These are phyloP conservation scores for Zychaea mexicana DNA, from an alignment of 371 early-diverging fungal genomes.

Conservation along the genomic window DNA sequence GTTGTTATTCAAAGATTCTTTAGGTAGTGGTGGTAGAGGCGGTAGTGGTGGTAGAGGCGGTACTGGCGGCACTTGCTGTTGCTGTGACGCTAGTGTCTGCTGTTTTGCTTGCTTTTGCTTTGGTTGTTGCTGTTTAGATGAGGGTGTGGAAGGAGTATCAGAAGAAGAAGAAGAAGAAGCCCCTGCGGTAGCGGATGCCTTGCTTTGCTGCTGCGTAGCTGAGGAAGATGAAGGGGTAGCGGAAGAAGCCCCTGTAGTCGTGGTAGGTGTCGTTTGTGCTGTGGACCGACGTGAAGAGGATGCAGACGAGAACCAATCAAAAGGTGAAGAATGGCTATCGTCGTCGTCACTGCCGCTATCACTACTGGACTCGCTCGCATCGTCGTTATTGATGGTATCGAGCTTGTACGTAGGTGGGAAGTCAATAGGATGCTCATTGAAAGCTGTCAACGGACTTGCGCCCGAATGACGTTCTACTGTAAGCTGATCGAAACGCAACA, in stretches of 20 bases:
- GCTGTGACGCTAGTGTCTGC: constrained; percentile 1
- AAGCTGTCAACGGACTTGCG: constrained; percentile 57
- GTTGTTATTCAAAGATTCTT: background rate
- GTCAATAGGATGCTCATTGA: constrained; percentile 75
- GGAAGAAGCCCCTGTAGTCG: constrained; percentile 1
- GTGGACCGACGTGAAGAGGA: constrained; percentile 13
- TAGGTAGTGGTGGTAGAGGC: background rate
- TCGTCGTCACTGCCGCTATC: constrained; percentile 7
- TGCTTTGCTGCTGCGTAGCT: background rate
- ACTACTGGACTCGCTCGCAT: constrained; percentile 8
- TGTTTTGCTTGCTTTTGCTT: background rate
- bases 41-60: background rate
- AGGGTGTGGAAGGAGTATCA: background rate
- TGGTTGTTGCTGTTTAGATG: background rate
- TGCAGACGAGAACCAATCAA: constrained; percentile 16
- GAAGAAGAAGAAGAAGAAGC: background rate
- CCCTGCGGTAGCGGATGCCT: background rate
- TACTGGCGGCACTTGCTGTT: background rate
- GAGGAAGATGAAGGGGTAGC: background rate
- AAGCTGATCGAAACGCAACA: constrained; percentile 62
- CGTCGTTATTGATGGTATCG: constrained; percentile 44
- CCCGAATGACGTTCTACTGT: constrained; percentile 45
- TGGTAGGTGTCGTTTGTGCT: constrained; percentile 13
- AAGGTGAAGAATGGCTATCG: background rate
- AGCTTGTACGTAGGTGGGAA: constrained; percentile 92